Evolutionary conservation across 345 rosid genomes (phyloP).

Genomic region (Syzygium aqueum): DNA sequence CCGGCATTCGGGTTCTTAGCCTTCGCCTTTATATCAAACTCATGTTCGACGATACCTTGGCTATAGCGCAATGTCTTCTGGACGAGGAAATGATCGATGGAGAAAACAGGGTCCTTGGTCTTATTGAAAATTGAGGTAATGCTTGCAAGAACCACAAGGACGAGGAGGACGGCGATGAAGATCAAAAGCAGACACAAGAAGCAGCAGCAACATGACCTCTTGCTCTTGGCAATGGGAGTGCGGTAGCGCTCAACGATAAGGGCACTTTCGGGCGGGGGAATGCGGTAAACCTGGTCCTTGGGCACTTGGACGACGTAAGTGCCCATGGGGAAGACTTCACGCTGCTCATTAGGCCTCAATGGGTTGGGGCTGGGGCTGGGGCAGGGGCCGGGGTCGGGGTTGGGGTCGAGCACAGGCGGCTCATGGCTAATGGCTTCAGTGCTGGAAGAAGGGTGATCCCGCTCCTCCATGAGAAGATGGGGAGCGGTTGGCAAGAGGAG

Average conservation of each 20-base stretch:
- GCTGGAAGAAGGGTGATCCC: slow-evolving; percentile 5
- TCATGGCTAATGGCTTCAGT: background rate
- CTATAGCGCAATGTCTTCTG: background rate
- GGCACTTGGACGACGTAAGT: slow-evolving; percentile 47
- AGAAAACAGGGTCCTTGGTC: slow-evolving; percentile 4
- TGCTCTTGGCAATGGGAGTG: background rate
- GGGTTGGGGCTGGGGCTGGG: background rate
- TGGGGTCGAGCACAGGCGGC: background rate
- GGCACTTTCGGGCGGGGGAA: slow-evolving; percentile 52
- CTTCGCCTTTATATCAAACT: slow-evolving; percentile 1
- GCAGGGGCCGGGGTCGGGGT: background rate
- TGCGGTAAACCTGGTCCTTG: slow-evolving; percentile 47
- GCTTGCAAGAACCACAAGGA: slow-evolving; percentile 1
- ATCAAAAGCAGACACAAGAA: background rate
- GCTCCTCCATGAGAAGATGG: slow-evolving; percentile 40
- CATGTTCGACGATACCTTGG: background rate
- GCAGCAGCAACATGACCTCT: slow-evolving; percentile 2
- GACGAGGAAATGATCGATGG: slow-evolving; percentile 3
- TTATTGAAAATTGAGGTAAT: background rate
- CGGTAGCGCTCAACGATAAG: slow-evolving; percentile 5
- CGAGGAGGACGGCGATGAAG: background rate
- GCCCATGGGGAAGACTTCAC: slow-evolving; percentile 8
- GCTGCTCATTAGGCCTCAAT: background rate
- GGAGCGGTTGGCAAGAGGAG: slow-evolving; percentile 14
- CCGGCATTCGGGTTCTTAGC: slow-evolving; percentile 9